A percentile compares a stretch with the other conserved stretches of the same genome.
phyloP scores from a whole-genome alignment of 2,329 filamentous ascomycete genomes.

The Botryotinia calthae region DNA sequence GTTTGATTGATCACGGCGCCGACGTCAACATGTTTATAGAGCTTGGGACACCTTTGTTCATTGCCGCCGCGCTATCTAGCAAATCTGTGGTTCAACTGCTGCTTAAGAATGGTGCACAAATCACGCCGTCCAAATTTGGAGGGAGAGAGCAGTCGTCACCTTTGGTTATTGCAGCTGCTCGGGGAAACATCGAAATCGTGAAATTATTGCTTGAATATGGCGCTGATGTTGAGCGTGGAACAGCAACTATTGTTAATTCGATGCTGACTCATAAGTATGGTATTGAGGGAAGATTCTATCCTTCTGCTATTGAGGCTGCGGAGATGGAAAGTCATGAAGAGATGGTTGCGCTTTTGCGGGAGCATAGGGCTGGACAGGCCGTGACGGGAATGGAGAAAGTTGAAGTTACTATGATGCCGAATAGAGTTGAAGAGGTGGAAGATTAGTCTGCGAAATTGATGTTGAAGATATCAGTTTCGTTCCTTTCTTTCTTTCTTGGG shows the following conservation, averaged over 20 bases:
- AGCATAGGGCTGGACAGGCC: background rate
- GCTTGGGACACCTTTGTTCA: no score
- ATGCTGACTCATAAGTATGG: background rate
- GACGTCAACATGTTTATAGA: no score
- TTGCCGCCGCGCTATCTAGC: no score
- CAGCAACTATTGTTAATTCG: background rate
- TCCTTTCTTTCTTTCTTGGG: background rate
- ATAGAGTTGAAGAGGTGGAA: background rate
- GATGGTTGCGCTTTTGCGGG: background rate
- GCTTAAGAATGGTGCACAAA: background rate
- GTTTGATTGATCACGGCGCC: no score
- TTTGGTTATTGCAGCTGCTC: background rate
- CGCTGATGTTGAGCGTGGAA: background rate
- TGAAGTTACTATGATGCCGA: background rate
- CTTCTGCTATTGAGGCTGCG: background rate
- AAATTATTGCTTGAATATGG: background rate
- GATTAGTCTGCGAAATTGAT: background rate
- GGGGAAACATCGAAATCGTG: background rate
- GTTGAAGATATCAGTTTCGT: background rate
- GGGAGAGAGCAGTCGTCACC: background rate
- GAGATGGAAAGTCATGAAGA: background rate
- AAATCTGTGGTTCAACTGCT: background rate
- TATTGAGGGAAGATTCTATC: background rate
- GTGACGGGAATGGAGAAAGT: no score
- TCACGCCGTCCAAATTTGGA: background rate